Evolutionary conservation across 176 grass and related monocot genomes (phyloP), one percentile per base, ranked within the genome.

Genomic region (Zoysia pacifica): DNA sequence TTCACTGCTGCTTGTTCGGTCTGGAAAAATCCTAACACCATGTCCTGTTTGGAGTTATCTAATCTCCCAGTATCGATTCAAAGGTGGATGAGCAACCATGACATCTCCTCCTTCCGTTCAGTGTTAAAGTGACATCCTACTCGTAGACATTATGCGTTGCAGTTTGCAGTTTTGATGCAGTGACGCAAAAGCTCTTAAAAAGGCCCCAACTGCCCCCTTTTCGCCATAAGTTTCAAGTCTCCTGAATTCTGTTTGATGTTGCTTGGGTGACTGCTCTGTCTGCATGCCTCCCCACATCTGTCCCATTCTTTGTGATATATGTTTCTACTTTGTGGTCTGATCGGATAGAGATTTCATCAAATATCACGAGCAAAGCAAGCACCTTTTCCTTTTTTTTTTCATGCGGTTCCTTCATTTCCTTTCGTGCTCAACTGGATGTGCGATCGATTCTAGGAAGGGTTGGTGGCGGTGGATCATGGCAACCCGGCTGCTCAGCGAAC

Each of bases 401-500:
- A 41, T 86, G 48, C 62, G 47, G 39, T 70, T 49, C 49, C 73
- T 73, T 72, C 36, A 68, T 59, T 77, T 91, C 9, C 52, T 39
- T 80, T 80, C 81, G 47, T 74, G 47, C 63, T 84, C 15, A 89
- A 47, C 61, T 82, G 75, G n/a, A 53, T 39, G 79, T 81, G 45
- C 78, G 73, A 73, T 74, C 69, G 51, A 36, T 69, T 79, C 4
- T 36, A 88, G 86, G 74, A 60, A 76, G 78, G 63, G 78, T 71
- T 12, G 48, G 65, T 79, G 81, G 55, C 60, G 64, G 70, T 81
- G 83, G 82, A 82, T 76, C 87, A 86, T 76, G 73, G 85, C 86
- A 79, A 82, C 78, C 85, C 76, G 90, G 84, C 86, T 93, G 90
- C 85, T 86, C 83, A 52, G 83, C 87, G 39, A 93, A 77, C 45